Conservation (phyloP, 441 rosid species). For the Manihot esculenta region DNA sequence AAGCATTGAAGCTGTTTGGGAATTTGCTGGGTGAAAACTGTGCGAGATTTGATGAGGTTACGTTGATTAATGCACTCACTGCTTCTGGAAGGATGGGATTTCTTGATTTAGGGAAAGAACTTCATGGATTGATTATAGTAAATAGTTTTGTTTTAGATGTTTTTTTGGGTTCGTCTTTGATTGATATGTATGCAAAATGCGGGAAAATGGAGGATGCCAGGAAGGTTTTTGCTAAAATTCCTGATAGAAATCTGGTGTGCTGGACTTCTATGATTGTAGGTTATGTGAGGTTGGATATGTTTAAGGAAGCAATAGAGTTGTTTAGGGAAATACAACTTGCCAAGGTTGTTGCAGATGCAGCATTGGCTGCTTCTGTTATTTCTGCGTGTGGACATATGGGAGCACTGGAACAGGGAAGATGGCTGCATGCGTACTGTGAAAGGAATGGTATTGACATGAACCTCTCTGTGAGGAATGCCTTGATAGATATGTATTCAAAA, state of each 20-base stretch:
- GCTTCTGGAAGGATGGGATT: constrained; percentile 21
- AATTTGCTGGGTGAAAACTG: constrained; percentile 6
- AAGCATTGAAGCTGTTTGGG: constrained; percentile 19
- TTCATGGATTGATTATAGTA: constrained; percentile 15
- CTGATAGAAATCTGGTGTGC: constrained; percentile 16
- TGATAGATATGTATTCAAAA: constrained; percentile 28
- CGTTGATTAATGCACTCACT: constrained; percentile 11
- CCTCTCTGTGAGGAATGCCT: constrained; percentile 23
- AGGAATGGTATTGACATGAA: constrained; percentile 17
- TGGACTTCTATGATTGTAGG: constrained; percentile 31
- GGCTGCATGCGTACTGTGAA: constrained; percentile 22
- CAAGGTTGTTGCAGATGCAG: constrained; percentile 15
- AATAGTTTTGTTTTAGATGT: constrained; percentile 12
- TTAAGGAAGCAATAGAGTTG: constrained; percentile 16
- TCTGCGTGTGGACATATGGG: constrained; percentile 25
- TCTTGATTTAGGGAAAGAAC: constrained; percentile 11
- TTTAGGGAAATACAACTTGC: constrained; percentile 22
- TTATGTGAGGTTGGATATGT: constrained; percentile 17
- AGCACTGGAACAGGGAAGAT: constrained; percentile 24
- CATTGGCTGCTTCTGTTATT: constrained; percentile 17
- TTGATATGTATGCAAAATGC: constrained; percentile 24
- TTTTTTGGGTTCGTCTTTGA: constrained; percentile 21
- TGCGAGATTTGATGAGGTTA: constrained; percentile 13
- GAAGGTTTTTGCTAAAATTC: constrained; percentile 21
- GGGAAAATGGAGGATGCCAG: constrained; percentile 19